Evolutionary conservation across 805 yeast genomes (phyloP).

Genomic region (Lachancea cidri): DNA sequence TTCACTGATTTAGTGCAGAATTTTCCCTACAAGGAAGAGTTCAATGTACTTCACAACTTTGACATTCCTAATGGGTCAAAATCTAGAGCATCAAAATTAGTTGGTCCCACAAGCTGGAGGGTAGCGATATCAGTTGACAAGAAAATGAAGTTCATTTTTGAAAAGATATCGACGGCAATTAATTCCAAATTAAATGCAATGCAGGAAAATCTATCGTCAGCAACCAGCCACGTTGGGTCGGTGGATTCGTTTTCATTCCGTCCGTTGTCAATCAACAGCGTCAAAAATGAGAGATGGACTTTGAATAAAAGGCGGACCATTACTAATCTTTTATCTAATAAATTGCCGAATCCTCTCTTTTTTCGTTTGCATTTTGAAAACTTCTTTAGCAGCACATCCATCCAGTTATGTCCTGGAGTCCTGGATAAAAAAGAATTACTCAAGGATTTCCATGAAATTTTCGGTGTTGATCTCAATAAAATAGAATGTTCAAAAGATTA

Average conservation of each 20-base stretch:
- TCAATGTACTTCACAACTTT: not conserved
- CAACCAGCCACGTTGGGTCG: not conserved
- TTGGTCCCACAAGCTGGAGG: conserved; percentile 2
- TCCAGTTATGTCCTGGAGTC: not conserved
- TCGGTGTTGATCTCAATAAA: not conserved
- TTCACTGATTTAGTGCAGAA: not conserved
- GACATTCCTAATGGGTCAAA: not conserved
- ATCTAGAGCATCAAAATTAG: not conserved
- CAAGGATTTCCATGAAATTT: conserved; percentile 1
- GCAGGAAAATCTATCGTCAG: not conserved
- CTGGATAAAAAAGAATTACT: not conserved
- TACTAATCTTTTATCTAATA: not conserved
- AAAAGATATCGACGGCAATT: not conserved
- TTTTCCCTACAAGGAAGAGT: not conserved
- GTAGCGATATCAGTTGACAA: not conserved
- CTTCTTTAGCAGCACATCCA: not conserved
- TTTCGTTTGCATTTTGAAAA: conserved; percentile 1
- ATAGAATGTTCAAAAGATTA: not conserved
- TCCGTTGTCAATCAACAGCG: not conserved
- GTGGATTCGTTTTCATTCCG: not conserved
- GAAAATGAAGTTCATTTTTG: conserved; percentile 1
- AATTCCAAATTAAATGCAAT: not conserved
- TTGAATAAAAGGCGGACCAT: not conserved
- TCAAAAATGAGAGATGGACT: not conserved
- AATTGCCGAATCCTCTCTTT: not conserved